Evolutionary conservation across 305 asterid genomes (phyloP).

Genomic region (Fraxinus sp.): DNA sequence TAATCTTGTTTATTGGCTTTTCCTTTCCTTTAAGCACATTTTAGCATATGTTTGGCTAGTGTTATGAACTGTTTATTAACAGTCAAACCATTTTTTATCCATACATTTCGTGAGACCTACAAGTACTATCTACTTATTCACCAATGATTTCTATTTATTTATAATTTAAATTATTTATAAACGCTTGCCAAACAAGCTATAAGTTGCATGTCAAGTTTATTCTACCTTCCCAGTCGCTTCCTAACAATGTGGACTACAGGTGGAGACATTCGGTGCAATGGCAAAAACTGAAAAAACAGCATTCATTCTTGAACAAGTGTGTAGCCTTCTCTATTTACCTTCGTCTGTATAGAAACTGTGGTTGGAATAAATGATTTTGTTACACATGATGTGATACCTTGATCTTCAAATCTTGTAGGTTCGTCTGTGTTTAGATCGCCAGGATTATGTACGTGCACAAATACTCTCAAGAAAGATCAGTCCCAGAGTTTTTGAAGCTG

Average conservation of each 20-base stretch:
- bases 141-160: neutral
- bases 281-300: slow-evolving; percentile 98
- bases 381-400: slow-evolving; percentile 12
- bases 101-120: neutral
- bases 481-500: slow-evolving; percentile 91
- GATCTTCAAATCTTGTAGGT: slow-evolving; percentile 47
- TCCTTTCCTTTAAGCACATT: neutral
- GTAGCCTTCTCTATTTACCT: slow-evolving; percentile 9
- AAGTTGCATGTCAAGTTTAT: neutral
- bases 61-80: neutral
- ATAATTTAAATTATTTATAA: neutral
- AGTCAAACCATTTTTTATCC: neutral
- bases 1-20: neutral
- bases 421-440: slow-evolving; percentile 87
- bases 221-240: neutral
- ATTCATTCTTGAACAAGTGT: slow-evolving; percentile 89
- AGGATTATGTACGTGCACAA: slow-evolving; percentile 94
- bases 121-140: neutral
- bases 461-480: slow-evolving; percentile 93
- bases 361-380: slow-evolving; percentile 16
- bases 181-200: neutral
- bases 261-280: slow-evolving; percentile 97
- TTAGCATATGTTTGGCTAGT: neutral
- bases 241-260: slow-evolving; percentile 46
- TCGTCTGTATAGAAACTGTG: slow-evolving; percentile 4